Conservation (phyloP, 2,329 filamentous ascomycete species). For the Cladophialophora bantiana region DNA sequence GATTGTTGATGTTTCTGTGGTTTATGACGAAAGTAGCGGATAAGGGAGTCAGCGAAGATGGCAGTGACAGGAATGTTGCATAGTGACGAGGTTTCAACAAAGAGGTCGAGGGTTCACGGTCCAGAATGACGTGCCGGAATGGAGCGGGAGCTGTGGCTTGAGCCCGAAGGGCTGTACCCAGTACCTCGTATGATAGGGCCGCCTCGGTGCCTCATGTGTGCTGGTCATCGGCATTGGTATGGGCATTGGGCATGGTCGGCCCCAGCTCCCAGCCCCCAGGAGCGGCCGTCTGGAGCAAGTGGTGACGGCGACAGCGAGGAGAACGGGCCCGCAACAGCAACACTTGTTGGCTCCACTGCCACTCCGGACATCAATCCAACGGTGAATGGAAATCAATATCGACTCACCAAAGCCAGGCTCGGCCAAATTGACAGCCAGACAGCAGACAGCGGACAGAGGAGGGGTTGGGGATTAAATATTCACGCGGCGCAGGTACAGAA, state of each 20-base stretch:
- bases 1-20: not conserved
- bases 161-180: not conserved
- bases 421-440: too few relatives aligned
- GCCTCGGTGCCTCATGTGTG: not conserved
- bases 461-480: conserved; percentile 11
- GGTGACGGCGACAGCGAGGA: not conserved
- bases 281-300: too few relatives aligned
- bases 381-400: conserved; percentile 3
- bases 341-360: conserved; percentile 23
- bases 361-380: not conserved
- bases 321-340: conserved; percentile 20
- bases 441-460: not conserved
- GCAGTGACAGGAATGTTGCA: not conserved
- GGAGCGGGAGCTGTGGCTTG: conserved; percentile 23
- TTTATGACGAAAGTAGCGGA: not conserved
- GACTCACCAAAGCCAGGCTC: conserved; percentile 8
- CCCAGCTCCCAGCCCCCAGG: too few relatives aligned
- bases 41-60: conserved; percentile 9
- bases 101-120: conserved; percentile 6
- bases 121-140: conserved; percentile 29
- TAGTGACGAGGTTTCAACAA: not conserved
- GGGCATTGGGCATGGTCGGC: not conserved
- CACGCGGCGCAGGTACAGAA: conserved; percentile 19
- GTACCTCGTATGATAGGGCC: not conserved
- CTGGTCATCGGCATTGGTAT: not conserved